These are phyloP conservation scores for Holtermanniella nyarrowii DNA, from an alignment of 768 basidiomycete genomes.

Conservation along the genomic window DNA sequence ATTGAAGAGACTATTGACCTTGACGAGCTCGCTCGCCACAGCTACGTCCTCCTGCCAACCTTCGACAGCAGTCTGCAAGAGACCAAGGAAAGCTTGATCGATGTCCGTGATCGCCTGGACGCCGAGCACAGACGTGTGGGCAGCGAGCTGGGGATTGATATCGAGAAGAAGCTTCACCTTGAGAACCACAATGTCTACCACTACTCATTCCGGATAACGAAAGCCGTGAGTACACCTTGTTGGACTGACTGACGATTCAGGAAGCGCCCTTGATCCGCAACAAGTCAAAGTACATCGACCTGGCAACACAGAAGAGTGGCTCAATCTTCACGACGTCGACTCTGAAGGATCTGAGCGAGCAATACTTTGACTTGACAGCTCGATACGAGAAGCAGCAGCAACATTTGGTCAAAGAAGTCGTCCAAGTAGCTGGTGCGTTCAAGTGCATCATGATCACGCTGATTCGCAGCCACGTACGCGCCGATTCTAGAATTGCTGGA, in stretches of 20 bases:
- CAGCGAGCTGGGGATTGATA: slow-evolving; percentile 62
- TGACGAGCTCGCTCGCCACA: slow-evolving; percentile 60
- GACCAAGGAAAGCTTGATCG: slow-evolving; percentile 57
- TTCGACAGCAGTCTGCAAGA: slow-evolving; percentile 68
- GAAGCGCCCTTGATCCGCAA: slow-evolving; percentile 62
- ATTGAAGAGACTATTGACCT: slow-evolving; percentile 93
- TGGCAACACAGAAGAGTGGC: slow-evolving; percentile 75
- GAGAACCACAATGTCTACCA: slow-evolving; percentile 84
- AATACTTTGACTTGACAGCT: slow-evolving; percentile 58
- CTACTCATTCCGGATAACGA: slow-evolving; percentile 85
- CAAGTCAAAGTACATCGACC: slow-evolving; percentile 65
- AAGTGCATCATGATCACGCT: not conserved
- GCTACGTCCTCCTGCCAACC: slow-evolving; percentile 82
- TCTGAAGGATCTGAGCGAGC: slow-evolving; percentile 61
- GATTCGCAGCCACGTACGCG: slow-evolving; percentile 69
- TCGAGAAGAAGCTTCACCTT: slow-evolving; percentile 90
- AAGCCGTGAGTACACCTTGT: slow-evolving; percentile 53
- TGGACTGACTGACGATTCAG: slow-evolving; percentile 43
- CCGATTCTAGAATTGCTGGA: slow-evolving; percentile 79
- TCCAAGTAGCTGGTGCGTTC: slow-evolving; percentile 72
- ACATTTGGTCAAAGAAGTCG: slow-evolving; percentile 79
- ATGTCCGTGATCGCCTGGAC: slow-evolving; percentile 70
- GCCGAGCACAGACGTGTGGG: slow-evolving; percentile 64
- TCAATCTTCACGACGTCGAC: slow-evolving; percentile 74
- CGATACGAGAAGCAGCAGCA: slow-evolving; percentile 67